Conservation (phyloP, 257 asterid species). For the Petunia secreta region DNA sequence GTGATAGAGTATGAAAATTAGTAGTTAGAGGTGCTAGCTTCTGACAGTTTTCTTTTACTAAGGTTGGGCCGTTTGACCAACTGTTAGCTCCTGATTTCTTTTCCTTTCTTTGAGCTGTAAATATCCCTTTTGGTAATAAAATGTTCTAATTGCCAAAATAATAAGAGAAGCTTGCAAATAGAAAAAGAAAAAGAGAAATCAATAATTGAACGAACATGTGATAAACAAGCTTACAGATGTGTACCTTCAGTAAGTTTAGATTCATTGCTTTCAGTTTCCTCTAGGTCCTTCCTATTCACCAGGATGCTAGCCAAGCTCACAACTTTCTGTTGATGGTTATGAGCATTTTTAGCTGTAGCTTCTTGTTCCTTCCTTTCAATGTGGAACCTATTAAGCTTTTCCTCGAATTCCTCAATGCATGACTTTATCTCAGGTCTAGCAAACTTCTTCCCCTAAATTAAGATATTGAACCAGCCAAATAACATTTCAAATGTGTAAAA, state of each 20-base stretch:
- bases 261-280: conserved; percentile 48
- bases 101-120: too few species aligned
- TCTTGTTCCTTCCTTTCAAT: conserved; percentile 85
- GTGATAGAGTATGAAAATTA: too few species aligned
- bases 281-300: conserved; percentile 33
- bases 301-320: conserved; percentile 36
- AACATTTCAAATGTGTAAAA: background rate
- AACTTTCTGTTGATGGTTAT: conserved; percentile 70
- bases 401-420: conserved; percentile 90
- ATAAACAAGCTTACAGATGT: background rate
- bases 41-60: too few species aligned
- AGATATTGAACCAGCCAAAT: conserved; percentile 15
- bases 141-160: too few species aligned
- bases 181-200: background rate
- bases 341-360: conserved; percentile 75
- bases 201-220: background rate
- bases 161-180: background rate
- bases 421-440: conserved; percentile 86
- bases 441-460: conserved; percentile 77
- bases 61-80: too few species aligned
- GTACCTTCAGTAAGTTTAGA: conserved; percentile 81
- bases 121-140: too few species aligned
- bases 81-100: too few species aligned
- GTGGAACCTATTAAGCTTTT: conserved; percentile 70
- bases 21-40: too few species aligned